phyloP scores from a whole-genome alignment of 768 basidiomycete genomes.

The Mycena indigotica region DNA sequence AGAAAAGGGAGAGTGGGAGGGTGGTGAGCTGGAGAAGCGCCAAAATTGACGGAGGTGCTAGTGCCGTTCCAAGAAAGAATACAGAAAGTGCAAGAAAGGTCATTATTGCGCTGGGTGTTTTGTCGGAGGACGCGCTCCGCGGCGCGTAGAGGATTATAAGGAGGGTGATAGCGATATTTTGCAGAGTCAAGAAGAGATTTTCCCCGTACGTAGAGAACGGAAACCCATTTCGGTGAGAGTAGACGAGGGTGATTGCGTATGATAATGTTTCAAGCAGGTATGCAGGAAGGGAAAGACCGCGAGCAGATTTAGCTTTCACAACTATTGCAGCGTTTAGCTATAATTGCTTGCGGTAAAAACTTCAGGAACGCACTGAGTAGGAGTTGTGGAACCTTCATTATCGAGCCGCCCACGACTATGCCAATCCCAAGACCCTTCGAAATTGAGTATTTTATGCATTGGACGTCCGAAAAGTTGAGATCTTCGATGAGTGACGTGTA shows the following conservation, averaged over 20 bases:
- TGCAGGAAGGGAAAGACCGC: slow-evolving; percentile 84
- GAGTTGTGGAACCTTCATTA: slow-evolving; percentile 97
- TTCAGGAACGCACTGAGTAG: slow-evolving; percentile 58
- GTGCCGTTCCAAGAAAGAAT: slow-evolving; percentile 42
- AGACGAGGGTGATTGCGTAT: slow-evolving; percentile 87
- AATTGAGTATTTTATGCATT: slow-evolving; percentile 88
- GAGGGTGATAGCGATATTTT: slow-evolving; percentile 86
- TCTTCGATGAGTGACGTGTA: slow-evolving; percentile 88
- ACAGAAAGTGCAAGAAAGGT: slow-evolving; percentile 43
- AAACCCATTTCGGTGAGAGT: slow-evolving; percentile 82
- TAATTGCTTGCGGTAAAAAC: neutral
- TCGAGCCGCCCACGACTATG: slow-evolving; percentile 88
- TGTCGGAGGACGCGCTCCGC: slow-evolving; percentile 29
- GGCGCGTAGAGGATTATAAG: slow-evolving; percentile 76
- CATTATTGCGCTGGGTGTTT: slow-evolving; percentile 31
- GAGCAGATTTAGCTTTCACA: slow-evolving; percentile 69
- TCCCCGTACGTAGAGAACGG: slow-evolving; percentile 99
- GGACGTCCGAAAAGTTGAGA: slow-evolving; percentile 70
- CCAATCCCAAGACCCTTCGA: slow-evolving; percentile 93
- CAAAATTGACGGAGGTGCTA: slow-evolving; percentile 37
- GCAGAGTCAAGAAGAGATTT: slow-evolving; percentile 89
- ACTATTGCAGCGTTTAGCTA: slow-evolving; percentile 47
- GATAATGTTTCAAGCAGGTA: slow-evolving; percentile 90
- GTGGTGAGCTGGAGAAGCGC: slow-evolving; percentile 80
- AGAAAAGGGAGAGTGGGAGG: slow-evolving; percentile 87